Percentiles rank a stretch among this genome's conserved stretches.
Evolutionary conservation across 2,329 filamentous ascomycete genomes (phyloP).

Genomic region (Beauveria scarabaeidicola): DNA sequence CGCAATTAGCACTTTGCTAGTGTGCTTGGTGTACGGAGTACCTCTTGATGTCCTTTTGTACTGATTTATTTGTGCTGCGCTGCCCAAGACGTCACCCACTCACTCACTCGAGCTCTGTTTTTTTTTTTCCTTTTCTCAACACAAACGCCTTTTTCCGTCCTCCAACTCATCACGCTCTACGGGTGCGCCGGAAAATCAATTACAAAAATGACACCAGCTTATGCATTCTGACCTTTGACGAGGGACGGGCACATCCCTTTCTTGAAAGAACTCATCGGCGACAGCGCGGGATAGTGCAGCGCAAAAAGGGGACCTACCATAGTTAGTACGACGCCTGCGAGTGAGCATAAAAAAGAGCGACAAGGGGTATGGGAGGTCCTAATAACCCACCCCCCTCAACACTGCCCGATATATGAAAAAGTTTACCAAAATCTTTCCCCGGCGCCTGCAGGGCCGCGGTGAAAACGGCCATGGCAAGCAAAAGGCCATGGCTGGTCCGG

Average conservation of each 20-base stretch:
- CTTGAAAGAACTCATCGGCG: neutral
- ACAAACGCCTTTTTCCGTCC: neutral
- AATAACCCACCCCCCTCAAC: neutral
- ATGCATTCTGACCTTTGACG: neutral
- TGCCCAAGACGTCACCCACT: neutral
- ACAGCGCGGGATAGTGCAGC: neutral
- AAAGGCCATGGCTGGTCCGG: slow-evolving; percentile 9
- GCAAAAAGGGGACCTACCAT: neutral
- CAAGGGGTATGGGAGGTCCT: slow-evolving; percentile 2
- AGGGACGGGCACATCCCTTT: neutral
- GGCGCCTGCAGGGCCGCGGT: slow-evolving; percentile 22
- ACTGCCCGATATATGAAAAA: slow-evolving; percentile 24
- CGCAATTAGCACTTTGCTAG: neutral
- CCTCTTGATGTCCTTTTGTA: neutral
- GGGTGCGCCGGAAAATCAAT: neutral
- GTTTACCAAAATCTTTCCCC: slow-evolving; percentile 28
- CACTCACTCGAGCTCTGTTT: slow-evolving; percentile 1
- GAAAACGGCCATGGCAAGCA: slow-evolving; percentile 13
- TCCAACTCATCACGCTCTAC: neutral
- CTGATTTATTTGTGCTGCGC: neutral
- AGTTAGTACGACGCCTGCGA: neutral
- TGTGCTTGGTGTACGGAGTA: neutral
- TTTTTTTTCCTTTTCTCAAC: neutral
- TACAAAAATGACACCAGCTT: neutral
- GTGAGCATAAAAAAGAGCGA: neutral